These are phyloP conservation scores for Globisporangium nunn DNA, from an alignment of 352 stramenopile species.

Conservation along the genomic window DNA sequence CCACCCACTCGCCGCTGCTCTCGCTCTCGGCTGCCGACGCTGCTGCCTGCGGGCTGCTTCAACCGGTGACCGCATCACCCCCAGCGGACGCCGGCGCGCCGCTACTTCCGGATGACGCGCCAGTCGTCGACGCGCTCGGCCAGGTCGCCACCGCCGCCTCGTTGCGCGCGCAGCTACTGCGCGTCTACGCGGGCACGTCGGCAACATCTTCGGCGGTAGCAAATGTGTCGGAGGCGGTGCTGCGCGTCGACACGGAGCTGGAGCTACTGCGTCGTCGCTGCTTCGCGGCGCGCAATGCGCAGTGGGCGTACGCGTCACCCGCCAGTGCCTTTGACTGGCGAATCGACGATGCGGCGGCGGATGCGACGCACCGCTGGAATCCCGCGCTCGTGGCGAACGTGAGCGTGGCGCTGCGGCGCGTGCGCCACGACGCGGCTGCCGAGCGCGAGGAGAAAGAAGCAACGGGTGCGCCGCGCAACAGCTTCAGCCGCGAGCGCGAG, in stretches of 20 bases:
- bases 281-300: conserved; percentile 70
- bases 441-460: conserved; percentile 10
- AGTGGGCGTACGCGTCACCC: conserved; percentile 45
- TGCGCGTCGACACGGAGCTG: conserved; percentile 72
- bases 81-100: not conserved
- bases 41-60: not conserved
- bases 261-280: conserved; percentile 64
- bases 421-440: conserved; percentile 24
- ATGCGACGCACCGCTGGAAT: conserved; percentile 23
- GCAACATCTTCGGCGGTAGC: not conserved
- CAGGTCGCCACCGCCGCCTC: conserved; percentile 15
- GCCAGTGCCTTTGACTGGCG: conserved; percentile 30
- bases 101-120: not conserved
- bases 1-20: conserved; percentile 5
- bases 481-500: conserved; percentile 48
- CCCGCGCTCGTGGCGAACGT: conserved; percentile 28
- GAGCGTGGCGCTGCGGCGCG: conserved; percentile 27
- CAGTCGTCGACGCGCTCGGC: conserved; percentile 23
- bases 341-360: conserved; percentile 9
- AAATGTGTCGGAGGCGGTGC: conserved; percentile 40
- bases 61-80: not conserved
- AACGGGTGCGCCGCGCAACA: conserved; percentile 11
- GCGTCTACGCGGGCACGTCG: conserved; percentile 12
- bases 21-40: conserved; percentile 5
- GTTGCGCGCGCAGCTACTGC: conserved; percentile 48